Percentiles rank a stretch among this genome's conserved stretches.
Evolutionary conservation across 495 filamentous ascomycete species (phyloP).

Genomic region (Podospora anserina): DNA sequence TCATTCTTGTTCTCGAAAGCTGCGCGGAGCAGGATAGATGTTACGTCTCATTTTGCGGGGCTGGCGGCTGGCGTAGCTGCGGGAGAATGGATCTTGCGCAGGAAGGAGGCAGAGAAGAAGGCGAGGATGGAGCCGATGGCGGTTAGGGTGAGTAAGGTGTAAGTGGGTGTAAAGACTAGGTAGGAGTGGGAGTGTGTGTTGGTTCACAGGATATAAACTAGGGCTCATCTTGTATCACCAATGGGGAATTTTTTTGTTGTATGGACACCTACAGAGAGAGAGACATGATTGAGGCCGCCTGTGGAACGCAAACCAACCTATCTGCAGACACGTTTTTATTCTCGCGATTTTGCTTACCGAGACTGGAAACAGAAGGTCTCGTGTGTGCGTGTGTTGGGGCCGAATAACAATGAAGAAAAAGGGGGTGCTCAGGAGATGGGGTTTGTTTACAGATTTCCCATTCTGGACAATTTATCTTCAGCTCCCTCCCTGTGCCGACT

Average conservation of each 20-base stretch:
- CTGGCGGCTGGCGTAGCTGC: constrained; percentile 50
- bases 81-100: constrained; percentile 34
- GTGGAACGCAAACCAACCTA: not conserved
- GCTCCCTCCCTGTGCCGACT: not conserved
- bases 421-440: not conserved
- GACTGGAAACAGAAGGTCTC: not conserved
- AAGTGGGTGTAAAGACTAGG: not conserved
- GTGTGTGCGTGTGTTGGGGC: too few species aligned
- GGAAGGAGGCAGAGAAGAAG: constrained; percentile 19
- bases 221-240: not conserved
- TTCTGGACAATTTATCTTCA: not conserved
- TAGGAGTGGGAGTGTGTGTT: not conserved
- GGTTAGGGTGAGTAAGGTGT: not conserved
- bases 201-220: not conserved
- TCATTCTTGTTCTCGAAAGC: constrained; percentile 37
- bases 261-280: not conserved
- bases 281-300: not conserved
- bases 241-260: not conserved
- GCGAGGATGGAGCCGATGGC: not conserved
- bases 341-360: not conserved
- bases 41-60: constrained; percentile 72
- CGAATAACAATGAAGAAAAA: not conserved
- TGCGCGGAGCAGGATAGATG: constrained; percentile 49
- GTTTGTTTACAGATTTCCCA: not conserved
- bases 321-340: not conserved